Conservation (phyloP, 106 monocot species). For the Alisma plantagoaquatica region DNA sequence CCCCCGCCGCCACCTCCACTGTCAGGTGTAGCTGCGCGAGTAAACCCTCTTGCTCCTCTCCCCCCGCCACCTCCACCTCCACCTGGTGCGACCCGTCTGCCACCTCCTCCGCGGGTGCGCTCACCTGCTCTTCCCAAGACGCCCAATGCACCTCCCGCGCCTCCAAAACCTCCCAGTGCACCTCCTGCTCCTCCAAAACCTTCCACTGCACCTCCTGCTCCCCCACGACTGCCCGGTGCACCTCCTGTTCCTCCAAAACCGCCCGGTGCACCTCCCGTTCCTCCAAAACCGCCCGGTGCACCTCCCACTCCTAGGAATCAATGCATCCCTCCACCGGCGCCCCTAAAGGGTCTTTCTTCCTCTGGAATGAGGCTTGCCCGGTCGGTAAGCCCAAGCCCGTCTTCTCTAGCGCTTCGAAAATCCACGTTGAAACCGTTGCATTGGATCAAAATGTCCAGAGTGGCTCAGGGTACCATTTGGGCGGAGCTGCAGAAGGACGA, state of each 20-base stretch:
- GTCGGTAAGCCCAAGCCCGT: constrained; percentile 10
- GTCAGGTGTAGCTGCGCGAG: background rate
- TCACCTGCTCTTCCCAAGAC: too few relatives aligned
- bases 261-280: constrained; percentile 7
- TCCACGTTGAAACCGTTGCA: constrained; percentile 73
- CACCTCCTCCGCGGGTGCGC: constrained; percentile 25
- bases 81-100: constrained; percentile 3
- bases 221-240: constrained; percentile 4
- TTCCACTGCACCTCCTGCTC: constrained; percentile 23
- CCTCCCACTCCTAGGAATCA: constrained; percentile 10
- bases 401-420: constrained; percentile 36
- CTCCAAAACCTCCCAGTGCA: too few relatives aligned
- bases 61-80: constrained; percentile 14
- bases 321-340: too few relatives aligned
- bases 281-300: constrained; percentile 14
- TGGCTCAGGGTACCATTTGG: constrained; percentile 91
- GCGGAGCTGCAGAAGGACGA: constrained; percentile 70
- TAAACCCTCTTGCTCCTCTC: too few relatives aligned
- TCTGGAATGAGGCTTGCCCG: constrained; percentile 36
- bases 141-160: too few relatives aligned
- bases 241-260: constrained; percentile 22
- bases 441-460: constrained; percentile 95
- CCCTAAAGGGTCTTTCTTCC: too few relatives aligned
- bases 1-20: constrained; percentile 12
- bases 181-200: too few relatives aligned